A percentile compares a stretch with the other conserved stretches of the same genome.
Conservation (phyloP, 495 filamentous ascomycete species). For the Lasiosphaeriaceae sp. region DNA sequence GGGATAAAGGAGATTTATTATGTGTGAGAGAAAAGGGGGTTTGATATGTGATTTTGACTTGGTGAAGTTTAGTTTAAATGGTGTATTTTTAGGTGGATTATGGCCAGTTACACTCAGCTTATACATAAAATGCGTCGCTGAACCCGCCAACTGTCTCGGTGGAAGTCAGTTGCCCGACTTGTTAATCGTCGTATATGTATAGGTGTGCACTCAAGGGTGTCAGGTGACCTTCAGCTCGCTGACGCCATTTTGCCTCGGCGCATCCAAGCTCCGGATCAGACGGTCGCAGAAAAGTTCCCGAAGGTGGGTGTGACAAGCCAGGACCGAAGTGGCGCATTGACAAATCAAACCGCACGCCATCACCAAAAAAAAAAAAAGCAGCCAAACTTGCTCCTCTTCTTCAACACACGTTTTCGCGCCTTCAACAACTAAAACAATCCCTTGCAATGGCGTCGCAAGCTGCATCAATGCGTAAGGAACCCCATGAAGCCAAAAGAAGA, state of each 20-base stretch:
- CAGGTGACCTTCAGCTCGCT: constrained; percentile 18
- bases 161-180: too few relatives aligned
- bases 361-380: background rate
- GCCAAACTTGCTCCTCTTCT: background rate
- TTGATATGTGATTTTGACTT: too few relatives aligned
- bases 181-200: too few relatives aligned
- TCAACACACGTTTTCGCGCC: background rate
- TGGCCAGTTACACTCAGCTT: too few relatives aligned
- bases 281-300: background rate
- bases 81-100: too few relatives aligned
- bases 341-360: constrained; percentile 19
- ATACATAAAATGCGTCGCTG: too few relatives aligned
- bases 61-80: too few relatives aligned
- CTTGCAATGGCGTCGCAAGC: constrained; percentile 32
- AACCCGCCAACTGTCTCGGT: too few relatives aligned
- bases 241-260: constrained; percentile 25
- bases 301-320: constrained; percentile 4
- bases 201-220: constrained; percentile 13
- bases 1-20: too few relatives aligned
- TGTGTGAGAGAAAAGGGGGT: too few relatives aligned
- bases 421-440: background rate
- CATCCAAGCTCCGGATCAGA: background rate
- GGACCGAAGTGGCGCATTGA: constrained; percentile 14
- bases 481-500: background rate
- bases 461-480: constrained; percentile 32